Conservation (phyloP, 2,329 filamentous ascomycete species). For the Ophiocordyceps camponoti-saundersi region DNA sequence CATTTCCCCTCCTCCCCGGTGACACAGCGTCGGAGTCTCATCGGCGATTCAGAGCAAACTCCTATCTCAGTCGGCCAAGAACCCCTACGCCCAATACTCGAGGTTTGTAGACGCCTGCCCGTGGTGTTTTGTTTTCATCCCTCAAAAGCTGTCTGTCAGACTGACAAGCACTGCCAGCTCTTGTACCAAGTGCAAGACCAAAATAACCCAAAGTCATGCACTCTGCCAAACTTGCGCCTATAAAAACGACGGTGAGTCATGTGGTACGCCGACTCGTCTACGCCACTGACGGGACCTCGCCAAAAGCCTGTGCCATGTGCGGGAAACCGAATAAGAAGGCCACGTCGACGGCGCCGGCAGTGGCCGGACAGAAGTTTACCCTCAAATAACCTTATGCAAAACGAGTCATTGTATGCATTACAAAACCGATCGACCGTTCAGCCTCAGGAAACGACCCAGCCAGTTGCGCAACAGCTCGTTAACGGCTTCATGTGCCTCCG, state of each 20-base stretch:
- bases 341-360: slow-evolving; percentile 30
- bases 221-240: slow-evolving; percentile 48
- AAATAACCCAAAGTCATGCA: slow-evolving; percentile 42
- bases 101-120: slow-evolving; percentile 4
- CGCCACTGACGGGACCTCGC: slow-evolving; percentile 3
- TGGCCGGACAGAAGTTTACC: slow-evolving; percentile 45
- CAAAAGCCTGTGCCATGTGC: slow-evolving; percentile 43
- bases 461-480: slow-evolving; percentile 55
- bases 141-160: background rate
- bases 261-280: background rate
- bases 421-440: slow-evolving; percentile 12
- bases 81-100: slow-evolving; percentile 47
- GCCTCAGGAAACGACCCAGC: slow-evolving; percentile 26
- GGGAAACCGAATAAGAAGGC: slow-evolving; percentile 39
- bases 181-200: slow-evolving; percentile 44
- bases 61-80: slow-evolving; percentile 45
- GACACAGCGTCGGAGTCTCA: background rate
- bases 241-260: slow-evolving; percentile 35
- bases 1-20: background rate
- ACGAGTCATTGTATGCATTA: slow-evolving; percentile 1
- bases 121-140: background rate
- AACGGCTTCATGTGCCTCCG: slow-evolving; percentile 52
- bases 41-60: slow-evolving; percentile 36
- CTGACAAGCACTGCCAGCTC: slow-evolving; percentile 19
- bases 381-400: slow-evolving; percentile 27